Base-by-base conservation (phyloP, 768 basidiomycete species). In the Lactifluus pinguis region DNA sequence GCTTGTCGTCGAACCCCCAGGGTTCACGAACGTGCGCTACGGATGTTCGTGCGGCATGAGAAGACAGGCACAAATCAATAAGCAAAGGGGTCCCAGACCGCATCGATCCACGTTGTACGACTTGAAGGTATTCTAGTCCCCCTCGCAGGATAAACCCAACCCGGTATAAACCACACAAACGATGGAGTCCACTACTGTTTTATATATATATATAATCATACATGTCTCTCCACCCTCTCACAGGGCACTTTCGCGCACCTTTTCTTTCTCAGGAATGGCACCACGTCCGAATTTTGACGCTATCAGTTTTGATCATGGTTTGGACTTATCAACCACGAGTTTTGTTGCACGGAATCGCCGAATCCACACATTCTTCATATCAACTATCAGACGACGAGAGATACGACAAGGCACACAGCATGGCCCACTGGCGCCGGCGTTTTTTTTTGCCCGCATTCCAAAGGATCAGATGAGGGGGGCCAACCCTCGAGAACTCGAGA, bases 371-470 rank as follows among this genome's bases (percentile, higher is more conserved):
- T n/a, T 74, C 11, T 48, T 76, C 8, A 70, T 72, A 25, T 25
- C 25, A 25, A 25, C 25, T 25, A 25, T 25, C 25, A 25, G 25
- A 25, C 47, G 76, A 77, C 36, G 76, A 74, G 1, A 61, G 60
- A 11, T 68, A 75, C 56, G 79, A 79, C 54, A 69, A 71, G 55
- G 76, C 73, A 47, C 69, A 73, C 25, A 76, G 78, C 60, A 66
- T 25, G 32, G 67, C 9, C 71, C 69, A 17, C 48, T 71, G 5
- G 50, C 8, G 25, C 76, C 76, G 3, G 77, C 72, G 59, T 57
- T 73, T 25, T 76, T 57, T 73, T 25, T 76, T 53, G 49, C 57
- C 34, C 59, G 63, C 17, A 70, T 75, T 14, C 63, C 68, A 30
- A 65, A 67, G 29, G 68, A 25, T 71, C 19, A 72, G 69, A 52